phyloP scores from a whole-genome alignment of 352 stramenopile species.

The Globisporangium iwayamae region DNA sequence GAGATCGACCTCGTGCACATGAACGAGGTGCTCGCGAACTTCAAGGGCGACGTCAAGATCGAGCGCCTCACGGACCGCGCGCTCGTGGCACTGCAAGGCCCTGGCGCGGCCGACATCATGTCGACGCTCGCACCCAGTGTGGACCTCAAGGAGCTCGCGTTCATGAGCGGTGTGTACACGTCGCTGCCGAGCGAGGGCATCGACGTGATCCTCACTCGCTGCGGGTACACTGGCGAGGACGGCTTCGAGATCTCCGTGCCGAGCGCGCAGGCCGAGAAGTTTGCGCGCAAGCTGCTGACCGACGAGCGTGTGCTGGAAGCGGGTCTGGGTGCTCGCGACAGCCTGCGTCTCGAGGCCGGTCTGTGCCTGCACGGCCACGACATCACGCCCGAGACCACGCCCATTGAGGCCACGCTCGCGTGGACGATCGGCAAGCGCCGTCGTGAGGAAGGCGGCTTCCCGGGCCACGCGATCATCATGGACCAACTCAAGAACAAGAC shows the following conservation, averaged over 20 bases:
- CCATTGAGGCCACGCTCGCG: slow-evolving; percentile 91
- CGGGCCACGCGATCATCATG: slow-evolving; percentile 94
- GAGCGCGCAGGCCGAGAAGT: slow-evolving; percentile 44
- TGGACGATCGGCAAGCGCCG: slow-evolving; percentile 92
- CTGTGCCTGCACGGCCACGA: slow-evolving; percentile 99
- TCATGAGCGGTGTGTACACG: slow-evolving; percentile 94
- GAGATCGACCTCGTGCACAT: slow-evolving; percentile 95
- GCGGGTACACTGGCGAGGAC: slow-evolving; percentile 99
- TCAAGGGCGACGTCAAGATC: slow-evolving; percentile 92
- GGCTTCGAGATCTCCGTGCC: slow-evolving; percentile 97
- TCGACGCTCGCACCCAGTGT: slow-evolving; percentile 80
- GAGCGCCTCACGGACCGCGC: slow-evolving; percentile 92
- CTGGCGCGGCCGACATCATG: slow-evolving; percentile 87
- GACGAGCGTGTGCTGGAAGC: slow-evolving; percentile 86
- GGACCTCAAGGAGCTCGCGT: slow-evolving; percentile 91
- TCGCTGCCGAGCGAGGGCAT: slow-evolving; percentile 59
- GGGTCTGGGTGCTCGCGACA: slow-evolving; percentile 96
- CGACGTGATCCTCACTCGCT: slow-evolving; percentile 91
- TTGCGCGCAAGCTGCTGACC: slow-evolving; percentile 51
- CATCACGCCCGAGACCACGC: slow-evolving; percentile 94
- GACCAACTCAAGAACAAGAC: slow-evolving; percentile 94
- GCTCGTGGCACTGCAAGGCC: slow-evolving; percentile 95
- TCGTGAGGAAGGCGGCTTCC: slow-evolving; percentile 90
- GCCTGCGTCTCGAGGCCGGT: slow-evolving; percentile 96
- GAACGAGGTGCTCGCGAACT: slow-evolving; percentile 71